Evolutionary conservation across 371 early-diverging fungal genomes (phyloP), one percentile per base, ranked within the genome.

Genomic region (Lichtheimia ornata): DNA sequence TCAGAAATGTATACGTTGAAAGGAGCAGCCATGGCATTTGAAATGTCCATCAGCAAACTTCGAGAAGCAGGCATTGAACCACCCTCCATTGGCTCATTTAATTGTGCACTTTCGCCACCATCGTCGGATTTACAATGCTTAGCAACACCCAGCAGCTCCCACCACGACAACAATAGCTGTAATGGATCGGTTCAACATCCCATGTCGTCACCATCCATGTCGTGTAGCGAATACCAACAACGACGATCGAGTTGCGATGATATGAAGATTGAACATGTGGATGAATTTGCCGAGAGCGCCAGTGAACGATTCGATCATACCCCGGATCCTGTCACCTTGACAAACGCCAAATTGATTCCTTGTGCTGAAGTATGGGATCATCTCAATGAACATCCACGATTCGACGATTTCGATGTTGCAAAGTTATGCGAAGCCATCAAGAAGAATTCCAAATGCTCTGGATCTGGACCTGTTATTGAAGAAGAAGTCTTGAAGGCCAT

Each of bases 401-500:
- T 77, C 65, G 84, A 83, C 50, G 85, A 84, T 49, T 60, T 82
- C 4, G 79, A 81, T 56, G 74, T 87, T 50, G 86, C 83, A 59
- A 56, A 65, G 14, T 64, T 87, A 17, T 87, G 88, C 56, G 67
- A 70, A 50, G 83, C 82, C 47, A 69, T 87, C 71, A 84, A 84
- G 58, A 59, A 81, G 25, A 87, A 84, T 61, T 82, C 85, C n/a
- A 79, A 76, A 65, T 83, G 84, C 61, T 83, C 84, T 20, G 76
- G 77, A 22, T 61, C 71, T 50, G 84, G 84, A 0, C 79, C 84
- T 12, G 74, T 81, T 2, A 71, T 83, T 53, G 59, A 73, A 6
- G 68, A 76, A 44, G 55, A 70, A 44, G 79, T 76, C 20, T 64
- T 83, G n/a, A 54, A 76, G 17, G 67, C 67, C 27, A 50, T 71